Evolutionary conservation across 257 asterid species (phyloP).

Genomic region (Catharanthus roseus): DNA sequence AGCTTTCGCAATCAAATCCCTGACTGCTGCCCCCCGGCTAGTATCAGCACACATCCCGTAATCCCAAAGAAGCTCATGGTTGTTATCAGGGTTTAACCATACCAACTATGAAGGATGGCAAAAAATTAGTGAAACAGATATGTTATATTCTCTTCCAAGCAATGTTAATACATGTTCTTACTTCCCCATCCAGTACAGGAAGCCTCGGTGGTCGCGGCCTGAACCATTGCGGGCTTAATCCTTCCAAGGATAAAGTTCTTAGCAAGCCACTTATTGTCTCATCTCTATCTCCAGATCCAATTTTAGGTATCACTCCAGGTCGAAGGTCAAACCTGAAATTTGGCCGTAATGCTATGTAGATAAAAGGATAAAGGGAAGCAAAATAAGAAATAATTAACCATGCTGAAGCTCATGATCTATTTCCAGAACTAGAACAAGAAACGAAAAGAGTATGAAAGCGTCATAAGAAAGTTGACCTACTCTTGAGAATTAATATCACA

Average conservation of each 20-base stretch:
- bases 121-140: conserved; percentile 7
- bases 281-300: conserved; percentile 84
- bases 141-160: background rate
- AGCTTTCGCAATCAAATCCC: conserved; percentile 89
- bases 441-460: conserved; percentile 2
- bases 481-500: conserved; percentile 77
- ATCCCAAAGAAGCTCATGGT: conserved; percentile 92
- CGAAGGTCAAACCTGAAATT: conserved; percentile 72
- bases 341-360: conserved; percentile 14
- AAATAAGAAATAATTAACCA: background rate
- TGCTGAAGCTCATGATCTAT: conserved; percentile 8
- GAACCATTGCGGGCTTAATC: conserved; percentile 82
- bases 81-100: conserved; percentile 86
- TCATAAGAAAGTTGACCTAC: conserved; percentile 40
- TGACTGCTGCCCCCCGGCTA: conserved; percentile 88
- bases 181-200: conserved; percentile 88
- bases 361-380: conserved; percentile 11
- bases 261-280: conserved; percentile 66
- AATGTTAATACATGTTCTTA: conserved; percentile 21
- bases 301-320: conserved; percentile 69
- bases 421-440: conserved; percentile 13
- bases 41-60: conserved; percentile 98
- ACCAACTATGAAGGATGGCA: conserved; percentile 52
- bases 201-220: conserved; percentile 91
- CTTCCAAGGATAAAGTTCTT: conserved; percentile 59